Evolutionary conservation across 306 rosid species (phyloP).

Genomic region (Lathyrus oleraceus): DNA sequence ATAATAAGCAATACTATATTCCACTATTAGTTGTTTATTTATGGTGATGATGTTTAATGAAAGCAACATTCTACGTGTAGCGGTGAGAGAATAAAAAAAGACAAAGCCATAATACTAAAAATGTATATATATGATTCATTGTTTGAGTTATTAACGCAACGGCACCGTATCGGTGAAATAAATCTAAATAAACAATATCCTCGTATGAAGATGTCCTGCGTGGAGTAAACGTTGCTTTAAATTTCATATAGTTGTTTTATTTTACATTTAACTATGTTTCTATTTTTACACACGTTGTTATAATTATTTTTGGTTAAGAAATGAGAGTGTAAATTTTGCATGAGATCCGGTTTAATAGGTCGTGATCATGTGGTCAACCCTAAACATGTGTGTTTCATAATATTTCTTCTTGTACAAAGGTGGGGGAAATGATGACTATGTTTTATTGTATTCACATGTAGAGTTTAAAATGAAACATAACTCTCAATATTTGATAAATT

Average conservation of each 20-base stretch:
- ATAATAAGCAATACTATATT: too few relatives aligned
- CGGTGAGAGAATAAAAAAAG: too few relatives aligned
- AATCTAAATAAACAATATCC: not conserved
- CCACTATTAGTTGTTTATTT: too few relatives aligned
- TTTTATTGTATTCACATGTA: slow-evolving; percentile 28
- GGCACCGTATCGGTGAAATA: too few relatives aligned
- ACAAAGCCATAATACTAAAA: too few relatives aligned
- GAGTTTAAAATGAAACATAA: not conserved
- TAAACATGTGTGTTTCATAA: not conserved
- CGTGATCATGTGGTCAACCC: not conserved
- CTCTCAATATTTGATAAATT: not conserved
- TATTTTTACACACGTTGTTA: too few relatives aligned
- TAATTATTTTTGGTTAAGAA: not conserved
- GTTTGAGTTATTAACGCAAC: too few relatives aligned
- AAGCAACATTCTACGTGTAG: too few relatives aligned
- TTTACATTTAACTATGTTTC: not conserved
- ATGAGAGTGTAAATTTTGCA: not conserved
- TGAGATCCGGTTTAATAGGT: slow-evolving; percentile 24
- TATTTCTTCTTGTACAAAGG: not conserved
- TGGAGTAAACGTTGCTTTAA: slow-evolving; percentile 25
- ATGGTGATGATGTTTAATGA: too few relatives aligned
- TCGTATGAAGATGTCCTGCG: slow-evolving; percentile 2
- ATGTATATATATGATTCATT: too few relatives aligned
- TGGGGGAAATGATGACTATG: not conserved
- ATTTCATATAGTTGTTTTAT: not conserved